Base-by-base conservation (phyloP, 345 rosid species). In the Moricandia arvensis region DNA sequence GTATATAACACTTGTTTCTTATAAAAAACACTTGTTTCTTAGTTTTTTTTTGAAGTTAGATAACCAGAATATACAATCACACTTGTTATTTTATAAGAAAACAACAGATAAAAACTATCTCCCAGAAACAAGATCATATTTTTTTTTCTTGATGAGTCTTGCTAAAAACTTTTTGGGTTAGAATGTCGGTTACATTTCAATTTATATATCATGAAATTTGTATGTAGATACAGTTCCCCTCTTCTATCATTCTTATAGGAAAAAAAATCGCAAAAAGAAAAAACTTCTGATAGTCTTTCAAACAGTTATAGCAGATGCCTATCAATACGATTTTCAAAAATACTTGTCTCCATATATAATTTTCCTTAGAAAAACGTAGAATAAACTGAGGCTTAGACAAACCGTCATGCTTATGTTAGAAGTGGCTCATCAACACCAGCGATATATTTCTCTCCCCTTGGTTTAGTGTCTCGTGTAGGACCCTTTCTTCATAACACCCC, bases 361-460 rank as follows among this genome's bases (percentile, higher is more conserved):
- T 31, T 31, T 31, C 4, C 6, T 3, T 33, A 5, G 7, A 33
- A 33, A 75, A 59, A 7, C 35, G 31, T 62, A 21, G 18, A 57
- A 64, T 49, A 49, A 49, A 49, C 55, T 45, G n/a, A 71, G 43
- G 27, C 59, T 49, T 59, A 51, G 61, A 8, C n/a, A 78, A 72
- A 60, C 77, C 82, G 82, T 79, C 82, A 79, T 73, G 82, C 82
- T 79, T 79, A 79, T 73, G 82, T 43, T 68, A 73, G 70, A 68
- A 68, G 27, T 45, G 72, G 80, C 80, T 77, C 80, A 76, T 69
- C 80, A 76, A 63, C 34, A 41, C 65, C 59, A 69, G 43, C 16
- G 33, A 33, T 18, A 6, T 57, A 35, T 12, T 43, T 64, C 47
- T 57, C 41, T 68, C 17, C 47, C 47, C 30, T 61, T 61, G 79